Evolutionary conservation across 768 basidiomycete species (phyloP).

Genomic region (Saitozyma podzolica): DNA sequence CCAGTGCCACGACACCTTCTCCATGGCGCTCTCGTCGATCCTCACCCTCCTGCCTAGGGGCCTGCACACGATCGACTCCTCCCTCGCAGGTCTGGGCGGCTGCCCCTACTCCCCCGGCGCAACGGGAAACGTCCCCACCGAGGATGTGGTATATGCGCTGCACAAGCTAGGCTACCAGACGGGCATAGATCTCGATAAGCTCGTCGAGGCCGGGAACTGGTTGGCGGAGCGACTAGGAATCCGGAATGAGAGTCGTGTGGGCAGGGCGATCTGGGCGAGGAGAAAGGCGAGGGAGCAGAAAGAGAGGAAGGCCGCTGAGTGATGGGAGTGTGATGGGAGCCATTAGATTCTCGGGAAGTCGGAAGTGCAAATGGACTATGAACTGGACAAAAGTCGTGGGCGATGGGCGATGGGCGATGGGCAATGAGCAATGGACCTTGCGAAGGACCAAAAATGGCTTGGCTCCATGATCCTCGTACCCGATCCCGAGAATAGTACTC

Average conservation of each 20-base stretch:
- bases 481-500: too few species aligned
- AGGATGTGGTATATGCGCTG: conserved; percentile 82
- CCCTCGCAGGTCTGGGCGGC: conserved; percentile 86
- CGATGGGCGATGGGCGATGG: neutral
- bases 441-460: too few species aligned
- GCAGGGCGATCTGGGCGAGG: conserved; percentile 65
- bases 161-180: conserved; percentile 63
- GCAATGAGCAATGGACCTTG: too few species aligned
- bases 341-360: neutral
- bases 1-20: conserved; percentile 47
- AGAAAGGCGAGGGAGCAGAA: conserved; percentile 11
- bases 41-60: conserved; percentile 58
- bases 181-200: conserved; percentile 65
- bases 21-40: conserved; percentile 33
- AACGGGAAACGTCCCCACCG: conserved; percentile 91
- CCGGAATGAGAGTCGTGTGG: conserved; percentile 73
- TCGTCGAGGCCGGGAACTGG: conserved; percentile 81
- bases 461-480: too few species aligned
- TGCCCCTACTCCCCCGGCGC: conserved; percentile 96
- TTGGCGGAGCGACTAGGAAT: conserved; percentile 68
- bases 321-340: too few species aligned
- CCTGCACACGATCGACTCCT: conserved; percentile 74
- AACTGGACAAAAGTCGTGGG: neutral
- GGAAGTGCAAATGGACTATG: neutral
- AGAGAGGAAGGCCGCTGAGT: neutral